phyloP scores from a whole-genome alignment of 2,329 filamentous ascomycete species.

The Hirsutella minnesotensis region DNA sequence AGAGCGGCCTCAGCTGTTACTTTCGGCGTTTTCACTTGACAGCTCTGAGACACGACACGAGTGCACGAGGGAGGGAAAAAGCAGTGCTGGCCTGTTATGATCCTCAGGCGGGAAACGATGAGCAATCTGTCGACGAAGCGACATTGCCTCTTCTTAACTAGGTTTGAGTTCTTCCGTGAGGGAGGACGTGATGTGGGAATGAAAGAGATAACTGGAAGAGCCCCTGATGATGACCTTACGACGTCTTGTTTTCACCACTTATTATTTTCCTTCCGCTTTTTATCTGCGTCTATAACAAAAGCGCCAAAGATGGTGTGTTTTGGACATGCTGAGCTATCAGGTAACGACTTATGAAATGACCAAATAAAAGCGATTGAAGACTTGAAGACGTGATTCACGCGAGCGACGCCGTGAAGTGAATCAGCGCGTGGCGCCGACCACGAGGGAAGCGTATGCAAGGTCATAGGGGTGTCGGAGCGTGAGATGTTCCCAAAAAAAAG shows the following conservation, averaged over 20 bases:
- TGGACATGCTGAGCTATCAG: slow-evolving; percentile 23
- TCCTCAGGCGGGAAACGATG: slow-evolving; percentile 21
- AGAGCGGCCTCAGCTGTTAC: slow-evolving; percentile 7
- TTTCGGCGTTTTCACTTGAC: slow-evolving; percentile 10
- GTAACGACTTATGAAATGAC: slow-evolving; percentile 28
- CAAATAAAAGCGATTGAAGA: slow-evolving; percentile 24
- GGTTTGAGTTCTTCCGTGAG: slow-evolving; percentile 8
- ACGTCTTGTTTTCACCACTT: slow-evolving; percentile 13
- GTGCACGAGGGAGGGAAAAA: slow-evolving; percentile 18
- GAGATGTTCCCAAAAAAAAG: too few relatives aligned
- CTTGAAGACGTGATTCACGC: neutral
- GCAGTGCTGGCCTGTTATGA: slow-evolving; percentile 23
- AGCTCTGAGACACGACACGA: slow-evolving; percentile 17
- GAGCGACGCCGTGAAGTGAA: neutral
- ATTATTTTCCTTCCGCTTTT: slow-evolving; percentile 7
- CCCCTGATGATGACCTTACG: slow-evolving; percentile 24
- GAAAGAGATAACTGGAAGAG: slow-evolving; percentile 13
- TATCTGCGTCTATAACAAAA: slow-evolving; percentile 12
- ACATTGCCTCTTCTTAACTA: slow-evolving; percentile 1
- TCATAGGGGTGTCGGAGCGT: too few relatives aligned
- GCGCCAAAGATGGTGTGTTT: slow-evolving; percentile 18
- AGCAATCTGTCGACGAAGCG: slow-evolving; percentile 12
- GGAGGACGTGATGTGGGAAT: slow-evolving; percentile 11
- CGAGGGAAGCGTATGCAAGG: too few relatives aligned
- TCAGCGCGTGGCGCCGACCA: too few relatives aligned